Evolutionary conservation across 73 alveolate genomes (phyloP).

Genomic region (Uronychia binucleata): DNA sequence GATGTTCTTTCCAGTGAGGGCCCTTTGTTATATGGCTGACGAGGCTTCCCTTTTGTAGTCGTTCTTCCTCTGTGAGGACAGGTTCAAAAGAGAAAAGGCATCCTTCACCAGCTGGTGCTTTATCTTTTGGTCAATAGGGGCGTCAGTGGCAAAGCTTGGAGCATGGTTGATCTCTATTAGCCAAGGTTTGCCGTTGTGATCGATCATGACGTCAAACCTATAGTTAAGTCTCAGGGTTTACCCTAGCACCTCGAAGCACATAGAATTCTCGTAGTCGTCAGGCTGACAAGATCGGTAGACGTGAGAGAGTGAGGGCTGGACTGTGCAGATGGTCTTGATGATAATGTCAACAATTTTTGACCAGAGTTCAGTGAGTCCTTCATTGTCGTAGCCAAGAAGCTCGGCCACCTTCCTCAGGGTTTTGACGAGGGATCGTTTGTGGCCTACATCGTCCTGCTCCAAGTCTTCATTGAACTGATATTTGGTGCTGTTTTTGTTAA

Average conservation of each 20-base stretch:
- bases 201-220: conserved; percentile 88
- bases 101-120: conserved; percentile 79
- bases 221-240: not conserved
- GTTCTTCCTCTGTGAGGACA: conserved; percentile 36
- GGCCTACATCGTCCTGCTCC: conserved; percentile 30
- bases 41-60: conserved; percentile 26
- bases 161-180: conserved; percentile 91
- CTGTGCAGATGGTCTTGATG: conserved; percentile 53
- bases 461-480: conserved; percentile 25
- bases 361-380: not conserved
- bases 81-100: conserved; percentile 68
- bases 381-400: not conserved
- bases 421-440: conserved; percentile 31
- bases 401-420: conserved; percentile 1
- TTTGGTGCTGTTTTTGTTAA: conserved; percentile 31
- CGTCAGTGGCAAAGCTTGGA: conserved; percentile 89
- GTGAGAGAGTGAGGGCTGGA: conserved; percentile 54
- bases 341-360: conserved; percentile 52
- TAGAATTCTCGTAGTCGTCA: conserved; percentile 53
- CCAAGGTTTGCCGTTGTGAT: conserved; percentile 85
- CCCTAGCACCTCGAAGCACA: conserved; percentile 62
- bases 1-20: not conserved
- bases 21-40: not conserved
- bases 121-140: conserved; percentile 83
- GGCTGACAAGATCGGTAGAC: conserved; percentile 51